Conservation (phyloP, 1,139 yeast genomes). For the Lodderomyces elongisporus region DNA sequence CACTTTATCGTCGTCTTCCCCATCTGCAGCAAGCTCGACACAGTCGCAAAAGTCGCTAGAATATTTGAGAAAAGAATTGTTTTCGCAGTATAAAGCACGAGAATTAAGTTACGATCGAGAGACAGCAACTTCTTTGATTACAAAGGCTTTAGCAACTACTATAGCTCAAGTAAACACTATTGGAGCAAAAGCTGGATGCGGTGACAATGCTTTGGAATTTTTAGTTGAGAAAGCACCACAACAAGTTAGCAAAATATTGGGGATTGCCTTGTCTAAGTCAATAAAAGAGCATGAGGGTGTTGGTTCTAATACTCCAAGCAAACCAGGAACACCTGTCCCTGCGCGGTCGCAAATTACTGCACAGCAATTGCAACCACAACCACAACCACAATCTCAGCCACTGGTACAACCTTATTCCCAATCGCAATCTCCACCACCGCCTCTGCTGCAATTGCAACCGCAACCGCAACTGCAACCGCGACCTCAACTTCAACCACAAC, state of each 20-base stretch:
- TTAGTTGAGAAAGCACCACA: slow-evolving; percentile 85
- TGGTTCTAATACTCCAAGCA: slow-evolving; percentile 12
- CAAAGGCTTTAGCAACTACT: slow-evolving; percentile 91
- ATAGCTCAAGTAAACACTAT: slow-evolving; percentile 86
- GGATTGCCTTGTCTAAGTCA: slow-evolving; percentile 77
- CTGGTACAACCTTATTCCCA: too few species aligned
- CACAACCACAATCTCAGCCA: not conserved
- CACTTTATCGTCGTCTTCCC: not conserved
- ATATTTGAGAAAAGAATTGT: slow-evolving; percentile 67
- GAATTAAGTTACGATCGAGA: slow-evolving; percentile 62
- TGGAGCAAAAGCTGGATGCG: slow-evolving; percentile 79
- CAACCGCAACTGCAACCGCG: too few species aligned
- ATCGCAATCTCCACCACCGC: too few species aligned
- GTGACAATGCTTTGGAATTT: slow-evolving; percentile 73
- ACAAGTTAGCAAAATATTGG: slow-evolving; percentile 76
- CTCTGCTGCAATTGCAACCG: too few species aligned
- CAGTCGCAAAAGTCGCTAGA: slow-evolving; percentile 50
- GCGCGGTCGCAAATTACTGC: too few species aligned
- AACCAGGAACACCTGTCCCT: slow-evolving; percentile 22
- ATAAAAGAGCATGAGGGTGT: slow-evolving; percentile 49
- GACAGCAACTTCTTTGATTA: slow-evolving; percentile 71
- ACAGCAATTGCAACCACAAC: slow-evolving; percentile 7
- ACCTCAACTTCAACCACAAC: too few species aligned
- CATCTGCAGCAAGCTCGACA: slow-evolving; percentile 43
- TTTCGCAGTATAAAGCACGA: slow-evolving; percentile 63